Base-by-base conservation (phyloP, 805 yeast genomes). In the Ogataea dorogensis region DNA sequence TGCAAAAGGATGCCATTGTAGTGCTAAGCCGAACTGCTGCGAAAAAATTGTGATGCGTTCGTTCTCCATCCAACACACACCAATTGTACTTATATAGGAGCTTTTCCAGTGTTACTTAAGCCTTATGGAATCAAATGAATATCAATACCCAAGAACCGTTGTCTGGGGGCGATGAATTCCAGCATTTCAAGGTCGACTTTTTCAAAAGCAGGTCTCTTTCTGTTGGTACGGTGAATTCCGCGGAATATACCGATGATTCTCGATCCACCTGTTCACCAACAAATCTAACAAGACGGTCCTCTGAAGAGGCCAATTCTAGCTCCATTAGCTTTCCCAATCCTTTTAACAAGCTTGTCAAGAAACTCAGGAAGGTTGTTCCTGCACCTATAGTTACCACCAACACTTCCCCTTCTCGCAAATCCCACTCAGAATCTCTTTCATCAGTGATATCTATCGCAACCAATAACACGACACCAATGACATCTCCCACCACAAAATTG, bases 111-210 rank as follows among this genome's bases (percentile, higher is more conserved):
- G 24, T 9, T 17, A 26, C 31, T 5, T 17, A 9, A 26, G 21
- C 16, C 26, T 4, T 33, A 33, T 33, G 36, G 23, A 27, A 13
- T 19, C n/a, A 24, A 13, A 42, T 42, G 46, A 42, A 38, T 33
- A 42, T 42, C 28, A 22, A 23, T 24, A 32, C 38, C 16, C 17
- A 34, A 9, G 39, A 35, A 12, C 15, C 15, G 5, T 10, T 16
- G 13, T 5, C 28, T 17, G 39, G 18, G 14, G 28, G 30, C 30
- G 36, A 27, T 12, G 42, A 39, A n/a, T 46, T 43, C 22, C 35
- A 43, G 18, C 42, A 46, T n/a, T 46, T 46, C 44, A 40, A 46
- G 24, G 50, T 30, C 13, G 45, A 46, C 31, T 43, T 46, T 17
- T 46, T 46, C 33, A 46, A 44, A 33, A 38, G 41, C 31, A 24